phyloP scores from a whole-genome alignment of 768 basidiomycete genomes.

The Tremella fuciformis region DNA sequence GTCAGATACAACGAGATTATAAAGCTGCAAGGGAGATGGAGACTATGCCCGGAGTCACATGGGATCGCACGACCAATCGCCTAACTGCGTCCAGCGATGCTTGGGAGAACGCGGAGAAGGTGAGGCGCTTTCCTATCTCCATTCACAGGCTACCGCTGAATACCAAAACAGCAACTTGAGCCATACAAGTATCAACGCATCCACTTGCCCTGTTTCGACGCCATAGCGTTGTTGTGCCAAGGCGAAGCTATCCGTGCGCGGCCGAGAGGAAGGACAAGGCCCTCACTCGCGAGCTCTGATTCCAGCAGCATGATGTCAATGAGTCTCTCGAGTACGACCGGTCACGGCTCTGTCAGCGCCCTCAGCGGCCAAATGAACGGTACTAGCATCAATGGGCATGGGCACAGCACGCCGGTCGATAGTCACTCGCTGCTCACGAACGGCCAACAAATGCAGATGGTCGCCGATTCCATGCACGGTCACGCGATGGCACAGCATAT shows the following conservation, averaged over 20 bases:
- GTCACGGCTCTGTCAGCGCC: not conserved
- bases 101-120: conserved; percentile 36
- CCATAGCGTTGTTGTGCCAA: conserved; percentile 27
- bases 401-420: no score
- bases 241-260: conserved; percentile 15
- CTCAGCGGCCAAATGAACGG: conserved; percentile 1
- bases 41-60: conserved; percentile 33
- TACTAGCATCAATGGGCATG: not conserved
- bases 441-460: not conserved
- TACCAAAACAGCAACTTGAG: conserved; percentile 22
- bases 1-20: conserved; percentile 36
- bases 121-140: conserved; percentile 12
- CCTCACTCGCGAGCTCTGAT: conserved; percentile 23
- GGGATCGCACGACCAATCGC: conserved; percentile 20
- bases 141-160: not conserved
- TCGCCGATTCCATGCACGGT: not conserved
- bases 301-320: conserved; percentile 21
- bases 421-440: not conserved
- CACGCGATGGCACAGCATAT: conserved; percentile 10
- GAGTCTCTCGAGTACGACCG: not conserved
- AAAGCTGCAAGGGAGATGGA: conserved; percentile 39
- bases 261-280: conserved; percentile 21
- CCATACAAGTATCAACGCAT: conserved; percentile 33
- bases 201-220: conserved; percentile 31
- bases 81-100: conserved; percentile 24